Base-by-base conservation (phyloP, 768 basidiomycete genomes). In the Russula vinacea region DNA sequence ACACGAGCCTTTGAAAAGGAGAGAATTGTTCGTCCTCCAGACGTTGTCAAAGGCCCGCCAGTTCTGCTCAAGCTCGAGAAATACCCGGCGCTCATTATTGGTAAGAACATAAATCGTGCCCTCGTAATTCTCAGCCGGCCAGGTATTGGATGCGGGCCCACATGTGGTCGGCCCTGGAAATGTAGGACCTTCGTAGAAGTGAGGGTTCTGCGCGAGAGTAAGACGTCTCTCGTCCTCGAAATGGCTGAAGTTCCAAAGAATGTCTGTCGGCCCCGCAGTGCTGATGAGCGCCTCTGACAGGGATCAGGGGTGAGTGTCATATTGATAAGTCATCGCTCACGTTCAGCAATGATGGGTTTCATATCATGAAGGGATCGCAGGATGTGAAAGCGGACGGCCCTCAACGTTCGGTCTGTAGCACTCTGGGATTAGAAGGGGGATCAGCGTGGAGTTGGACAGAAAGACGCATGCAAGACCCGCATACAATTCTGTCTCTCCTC, bases 221-320 rank as follows among this genome's bases (percentile, higher is more conserved):
- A 64, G 42, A 0, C 44, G 52, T n/a, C 5, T 35, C 8, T 45
- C 11, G 11, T 45, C 57, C 8, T 3, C 13, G 14, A 14, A 54
- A 37, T 44, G 62, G 24, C 8, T 37, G 22, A 54, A 61, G 16
- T 55, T 47, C 60, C 60, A 60, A 22, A 60, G 40, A 35, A 60
- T 44, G 5, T 60, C 60, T 16, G 32, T 2, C 1, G 24, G 4
- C 3, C 0, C 19, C 3, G 51, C 16, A 16, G 5, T 22, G 9
- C 1, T 11, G 1, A 3, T 9, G 51, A 61, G 52, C 22, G 7
- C 2, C 52, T 55, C 60, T 61, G 17, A 17, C 1, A 19, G 5
- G 7, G 1, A 9, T 47, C 11, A 54, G 42, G 26, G 6, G 17
- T 11, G 6, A 53, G 2, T 17, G n/a, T 14, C 10, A 61, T 3